Evolutionary conservation across 495 filamentous ascomycete species (phyloP).

Genomic region (Umbilicaria muhlenbergii): DNA sequence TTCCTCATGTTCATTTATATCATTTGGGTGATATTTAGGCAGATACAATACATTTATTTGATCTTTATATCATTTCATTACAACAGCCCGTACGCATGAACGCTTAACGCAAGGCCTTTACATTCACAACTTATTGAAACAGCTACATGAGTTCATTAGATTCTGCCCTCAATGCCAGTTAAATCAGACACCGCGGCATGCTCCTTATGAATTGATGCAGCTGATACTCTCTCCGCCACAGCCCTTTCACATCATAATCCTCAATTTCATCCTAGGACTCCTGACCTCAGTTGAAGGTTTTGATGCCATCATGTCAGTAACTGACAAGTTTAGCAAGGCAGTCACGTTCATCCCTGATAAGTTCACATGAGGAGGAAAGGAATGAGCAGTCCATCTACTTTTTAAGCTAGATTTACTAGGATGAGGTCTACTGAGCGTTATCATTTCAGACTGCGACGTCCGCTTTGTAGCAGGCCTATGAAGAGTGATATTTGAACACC

Average conservation of each 20-base stretch:
- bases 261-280: neutral
- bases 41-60: no score
- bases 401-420: neutral
- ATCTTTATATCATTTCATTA: no score
- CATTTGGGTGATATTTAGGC: no score
- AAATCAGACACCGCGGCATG: neutral
- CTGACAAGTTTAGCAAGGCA: no score
- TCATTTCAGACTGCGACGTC: conserved; percentile 1
- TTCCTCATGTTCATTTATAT: no score
- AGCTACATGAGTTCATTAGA: neutral
- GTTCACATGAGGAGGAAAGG: no score
- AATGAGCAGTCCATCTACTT: no score
- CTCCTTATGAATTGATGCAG: neutral
- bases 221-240: neutral
- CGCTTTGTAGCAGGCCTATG: neutral
- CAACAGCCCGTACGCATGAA: no score
- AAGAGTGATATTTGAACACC: neutral
- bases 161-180: neutral
- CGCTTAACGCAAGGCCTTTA: no score
- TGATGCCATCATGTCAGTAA: no score
- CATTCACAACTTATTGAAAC: neutral
- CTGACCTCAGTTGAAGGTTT: neutral
- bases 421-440: neutral
- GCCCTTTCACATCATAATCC: conserved; percentile 1
- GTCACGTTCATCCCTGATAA: no score